A percentile compares a stretch with the other conserved stretches of the same genome.
Conservation (phyloP, 805 yeast species). For the Lipomyces mesembrius region DNA sequence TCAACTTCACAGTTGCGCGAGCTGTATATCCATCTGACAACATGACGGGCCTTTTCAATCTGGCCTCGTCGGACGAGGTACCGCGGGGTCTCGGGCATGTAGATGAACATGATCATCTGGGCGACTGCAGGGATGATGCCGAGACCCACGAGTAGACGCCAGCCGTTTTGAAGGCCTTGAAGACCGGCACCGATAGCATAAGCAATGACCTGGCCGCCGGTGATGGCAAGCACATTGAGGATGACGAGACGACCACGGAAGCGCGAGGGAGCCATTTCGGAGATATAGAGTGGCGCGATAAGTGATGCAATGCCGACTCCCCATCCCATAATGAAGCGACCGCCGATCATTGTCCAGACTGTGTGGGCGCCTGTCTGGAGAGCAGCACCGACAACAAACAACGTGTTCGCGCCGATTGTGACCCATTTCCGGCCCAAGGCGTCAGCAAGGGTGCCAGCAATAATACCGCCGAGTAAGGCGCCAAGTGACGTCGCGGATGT, state of each 20-base stretch:
- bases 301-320: conserved; percentile 96
- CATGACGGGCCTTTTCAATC: conserved; percentile 66
- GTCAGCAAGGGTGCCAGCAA: conserved; percentile 85
- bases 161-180: conserved; percentile 73
- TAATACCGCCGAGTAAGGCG: conserved; percentile 76
- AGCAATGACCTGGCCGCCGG: conserved; percentile 94
- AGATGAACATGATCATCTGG: conserved; percentile 76
- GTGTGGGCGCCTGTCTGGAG: conserved; percentile 80
- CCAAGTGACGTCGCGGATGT: conserved; percentile 96
- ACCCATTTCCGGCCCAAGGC: conserved; percentile 82
- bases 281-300: conserved; percentile 89
- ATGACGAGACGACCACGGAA: conserved; percentile 91
- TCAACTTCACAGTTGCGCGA: conserved; percentile 54
- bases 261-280: conserved; percentile 84
- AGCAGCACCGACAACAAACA: conserved; percentile 83
- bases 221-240: conserved; percentile 83
- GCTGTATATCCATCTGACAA: conserved; percentile 63
- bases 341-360: conserved; percentile 90
- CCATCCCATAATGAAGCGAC: conserved; percentile 91
- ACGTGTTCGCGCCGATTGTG: conserved; percentile 76
- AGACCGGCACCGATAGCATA: conserved; percentile 93
- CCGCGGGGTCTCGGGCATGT: conserved; percentile 96
- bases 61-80: conserved; percentile 75
- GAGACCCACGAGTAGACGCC: conserved; percentile 91
- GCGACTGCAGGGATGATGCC: conserved; percentile 84